Conservation (phyloP, 202 grass and related monocot genomes). For the Setaria viridis region DNA sequence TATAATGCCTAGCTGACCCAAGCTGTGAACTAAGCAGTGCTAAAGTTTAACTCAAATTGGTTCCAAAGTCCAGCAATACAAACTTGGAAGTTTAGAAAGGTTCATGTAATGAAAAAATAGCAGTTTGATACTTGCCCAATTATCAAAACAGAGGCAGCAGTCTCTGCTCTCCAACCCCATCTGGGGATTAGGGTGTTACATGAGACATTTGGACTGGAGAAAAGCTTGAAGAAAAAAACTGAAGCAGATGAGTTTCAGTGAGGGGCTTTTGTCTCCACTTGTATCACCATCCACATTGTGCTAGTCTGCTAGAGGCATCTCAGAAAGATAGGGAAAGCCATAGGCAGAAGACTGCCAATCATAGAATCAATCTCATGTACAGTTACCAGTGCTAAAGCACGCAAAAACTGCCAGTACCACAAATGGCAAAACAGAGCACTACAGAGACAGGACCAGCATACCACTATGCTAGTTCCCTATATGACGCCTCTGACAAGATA, state of each 20-base stretch:
- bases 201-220: background rate
- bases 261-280: background rate
- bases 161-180: background rate
- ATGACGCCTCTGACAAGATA: background rate
- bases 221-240: background rate
- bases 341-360: background rate
- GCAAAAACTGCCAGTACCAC: background rate
- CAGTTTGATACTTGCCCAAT: background rate
- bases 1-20: conserved; percentile 1
- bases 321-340: background rate
- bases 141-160: background rate
- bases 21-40: background rate
- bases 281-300: background rate
- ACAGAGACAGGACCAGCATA: background rate
- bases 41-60: conserved; percentile 13
- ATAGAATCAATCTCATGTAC: background rate
- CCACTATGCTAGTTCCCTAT: background rate
- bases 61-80: background rate
- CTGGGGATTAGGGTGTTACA: background rate
- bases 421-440: background rate
- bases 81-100: background rate
- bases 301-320: background rate
- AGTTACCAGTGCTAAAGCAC: background rate
- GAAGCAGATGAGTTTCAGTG: too few species aligned
- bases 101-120: background rate